Evolutionary conservation across 371 early-diverging fungal species (phyloP).

Genomic region (Amoeboradix gromovi): DNA sequence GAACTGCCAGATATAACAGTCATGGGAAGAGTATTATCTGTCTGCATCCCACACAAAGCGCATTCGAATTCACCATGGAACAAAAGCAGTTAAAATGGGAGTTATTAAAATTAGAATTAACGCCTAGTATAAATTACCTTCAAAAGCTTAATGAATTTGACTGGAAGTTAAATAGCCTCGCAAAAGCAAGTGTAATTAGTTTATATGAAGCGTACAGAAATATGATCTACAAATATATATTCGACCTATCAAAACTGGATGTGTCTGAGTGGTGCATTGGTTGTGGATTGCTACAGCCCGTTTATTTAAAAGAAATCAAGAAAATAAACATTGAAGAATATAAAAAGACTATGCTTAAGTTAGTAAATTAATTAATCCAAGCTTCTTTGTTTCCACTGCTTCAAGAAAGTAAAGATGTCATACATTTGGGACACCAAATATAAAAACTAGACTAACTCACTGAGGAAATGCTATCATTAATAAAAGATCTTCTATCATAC

Average conservation of each 20-base stretch:
- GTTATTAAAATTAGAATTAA: background rate
- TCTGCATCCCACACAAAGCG: background rate
- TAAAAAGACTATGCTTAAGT: background rate
- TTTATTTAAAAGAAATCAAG: background rate
- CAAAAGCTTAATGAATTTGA: background rate
- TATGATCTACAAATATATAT: background rate
- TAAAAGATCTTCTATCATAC: too few species aligned
- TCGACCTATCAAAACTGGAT: background rate
- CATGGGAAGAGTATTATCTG: constrained; percentile 22
- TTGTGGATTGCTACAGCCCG: background rate
- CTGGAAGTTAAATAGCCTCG: background rate
- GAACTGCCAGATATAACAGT: constrained; percentile 84
- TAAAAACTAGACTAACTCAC: too few species aligned
- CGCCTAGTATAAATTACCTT: background rate
- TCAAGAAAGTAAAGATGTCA: too few species aligned
- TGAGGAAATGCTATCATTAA: too few species aligned
- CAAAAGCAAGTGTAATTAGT: background rate
- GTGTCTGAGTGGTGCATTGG: background rate
- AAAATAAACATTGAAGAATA: background rate
- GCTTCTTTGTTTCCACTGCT: too few species aligned
- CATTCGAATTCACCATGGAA: background rate
- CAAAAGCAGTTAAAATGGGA: background rate
- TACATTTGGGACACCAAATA: too few species aligned
- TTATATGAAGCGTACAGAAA: background rate
- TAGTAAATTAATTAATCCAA: background rate